Conservation (phyloP, 495 filamentous ascomycete species). For the Hypoxylon fuscum region DNA sequence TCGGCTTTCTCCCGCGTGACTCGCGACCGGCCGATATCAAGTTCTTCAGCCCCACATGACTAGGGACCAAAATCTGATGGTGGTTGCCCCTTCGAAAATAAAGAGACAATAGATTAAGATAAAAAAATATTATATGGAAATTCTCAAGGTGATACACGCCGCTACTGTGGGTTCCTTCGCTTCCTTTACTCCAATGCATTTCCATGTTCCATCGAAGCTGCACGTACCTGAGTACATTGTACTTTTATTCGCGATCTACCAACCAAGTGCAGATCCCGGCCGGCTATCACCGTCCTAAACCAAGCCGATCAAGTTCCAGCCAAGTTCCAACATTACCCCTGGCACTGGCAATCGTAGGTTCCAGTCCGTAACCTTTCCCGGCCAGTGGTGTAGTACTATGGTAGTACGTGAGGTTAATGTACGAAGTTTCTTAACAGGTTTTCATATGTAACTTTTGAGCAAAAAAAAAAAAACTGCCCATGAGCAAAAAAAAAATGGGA, state of each 20-base stretch:
- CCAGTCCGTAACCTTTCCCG: neutral
- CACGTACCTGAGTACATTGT: slow-evolving; percentile 8
- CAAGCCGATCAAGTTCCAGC: slow-evolving; percentile 38
- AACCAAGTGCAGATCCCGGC: slow-evolving; percentile 38
- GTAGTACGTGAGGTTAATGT: neutral
- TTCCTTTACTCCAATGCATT: slow-evolving; percentile 9
- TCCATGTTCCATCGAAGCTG: slow-evolving; percentile 4
- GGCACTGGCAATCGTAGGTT: slow-evolving; percentile 30
- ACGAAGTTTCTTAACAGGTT: slow-evolving; percentile 33
- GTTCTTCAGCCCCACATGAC: slow-evolving; percentile 29
- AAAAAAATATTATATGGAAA: slow-evolving; percentile 5
- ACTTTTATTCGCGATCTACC: slow-evolving; percentile 29
- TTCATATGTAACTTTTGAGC: slow-evolving; percentile 16
- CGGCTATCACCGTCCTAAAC: slow-evolving; percentile 39
- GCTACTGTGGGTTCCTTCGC: slow-evolving; percentile 27
- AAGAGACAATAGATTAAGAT: neutral
- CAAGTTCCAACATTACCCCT: slow-evolving; percentile 37
- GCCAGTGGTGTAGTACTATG: too few relatives aligned
- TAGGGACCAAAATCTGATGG: slow-evolving; percentile 18
- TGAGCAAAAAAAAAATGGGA: slow-evolving; percentile 39
- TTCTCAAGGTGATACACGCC: slow-evolving; percentile 4
- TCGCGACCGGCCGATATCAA: slow-evolving; percentile 38
- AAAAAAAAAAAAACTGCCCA: slow-evolving; percentile 37
- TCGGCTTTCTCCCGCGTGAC: slow-evolving; percentile 38
- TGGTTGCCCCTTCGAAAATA: slow-evolving; percentile 9